Evolutionary conservation across 1,284 basidiomycete species (phyloP).

Genomic region (Fistulina hepatica): DNA sequence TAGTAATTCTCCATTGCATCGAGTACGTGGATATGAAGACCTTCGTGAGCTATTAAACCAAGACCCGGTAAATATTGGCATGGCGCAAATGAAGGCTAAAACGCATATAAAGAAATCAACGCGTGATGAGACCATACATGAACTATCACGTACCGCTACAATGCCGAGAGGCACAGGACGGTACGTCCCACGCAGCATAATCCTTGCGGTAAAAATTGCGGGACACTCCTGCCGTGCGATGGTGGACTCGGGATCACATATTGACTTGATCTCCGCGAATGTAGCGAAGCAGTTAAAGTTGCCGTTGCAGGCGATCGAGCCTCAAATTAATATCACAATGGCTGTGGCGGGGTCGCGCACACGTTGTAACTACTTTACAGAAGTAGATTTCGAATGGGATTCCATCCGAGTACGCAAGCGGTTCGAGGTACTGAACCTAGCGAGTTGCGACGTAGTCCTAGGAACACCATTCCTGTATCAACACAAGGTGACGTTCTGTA

Average conservation of each 20-base stretch:
- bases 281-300: not conserved
- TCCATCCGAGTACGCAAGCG: too few relatives aligned
- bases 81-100: too few relatives aligned
- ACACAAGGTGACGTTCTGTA: constrained; percentile 17
- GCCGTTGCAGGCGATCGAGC: not conserved
- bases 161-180: not conserved
- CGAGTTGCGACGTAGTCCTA: constrained; percentile 20
- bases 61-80: too few relatives aligned
- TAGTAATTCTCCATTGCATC: too few relatives aligned
- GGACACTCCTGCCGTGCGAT: not conserved
- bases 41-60: too few relatives aligned
- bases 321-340: not conserved
- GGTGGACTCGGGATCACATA: not conserved
- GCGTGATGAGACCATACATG: too few relatives aligned
- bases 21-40: too few relatives aligned
- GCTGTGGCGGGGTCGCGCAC: constrained; percentile 1
- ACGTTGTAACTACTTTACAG: not conserved
- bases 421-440: constrained; percentile 19
- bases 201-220: not conserved
- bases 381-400: not conserved
- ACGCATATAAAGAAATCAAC: too few relatives aligned
- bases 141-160: not conserved
- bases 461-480: constrained; percentile 22
- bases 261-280: not conserved
- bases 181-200: not conserved